Evolutionary conservation across 352 stramenopile species (phyloP).

Genomic region (Phytopythium litorale): DNA sequence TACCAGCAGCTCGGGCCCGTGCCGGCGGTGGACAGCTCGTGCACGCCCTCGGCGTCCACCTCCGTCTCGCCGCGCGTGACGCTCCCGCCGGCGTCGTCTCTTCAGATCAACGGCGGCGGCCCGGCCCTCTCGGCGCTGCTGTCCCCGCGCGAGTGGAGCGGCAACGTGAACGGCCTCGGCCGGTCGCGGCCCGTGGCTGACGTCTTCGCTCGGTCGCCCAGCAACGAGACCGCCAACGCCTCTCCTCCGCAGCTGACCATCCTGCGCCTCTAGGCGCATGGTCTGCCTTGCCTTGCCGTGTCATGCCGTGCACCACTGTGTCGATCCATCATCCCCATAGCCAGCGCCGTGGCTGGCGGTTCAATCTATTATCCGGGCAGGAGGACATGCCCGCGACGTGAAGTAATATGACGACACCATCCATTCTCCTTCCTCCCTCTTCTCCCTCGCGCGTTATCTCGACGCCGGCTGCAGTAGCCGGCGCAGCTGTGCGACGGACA

Average conservation of each 20-base stretch:
- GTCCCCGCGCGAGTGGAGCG: neutral
- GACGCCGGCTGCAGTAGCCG: conserved; percentile 8
- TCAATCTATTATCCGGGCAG: neutral
- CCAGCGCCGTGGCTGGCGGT: neutral
- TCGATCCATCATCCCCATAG: neutral
- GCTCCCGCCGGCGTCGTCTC: neutral
- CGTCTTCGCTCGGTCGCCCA: neutral
- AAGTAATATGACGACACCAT: neutral
- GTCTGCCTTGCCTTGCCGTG: no score
- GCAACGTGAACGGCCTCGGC: neutral
- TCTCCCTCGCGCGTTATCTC: neutral
- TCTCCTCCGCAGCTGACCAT: neutral
- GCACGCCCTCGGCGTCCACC: neutral
- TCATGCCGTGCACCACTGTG: neutral
- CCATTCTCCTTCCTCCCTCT: no score
- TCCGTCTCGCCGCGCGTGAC: conserved; percentile 1
- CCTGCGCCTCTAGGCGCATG: conserved; percentile 3
- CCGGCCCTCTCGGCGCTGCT: neutral
- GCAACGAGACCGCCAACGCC: neutral
- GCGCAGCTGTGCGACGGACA: conserved; percentile 28
- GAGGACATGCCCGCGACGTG: neutral
- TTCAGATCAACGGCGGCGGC: neutral
- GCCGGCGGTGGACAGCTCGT: neutral
- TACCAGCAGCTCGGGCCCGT: conserved; percentile 16
- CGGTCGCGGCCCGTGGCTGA: neutral